These are phyloP conservation scores for Cavenderia fasciculata DNA, from an alignment of 78 protist genomes.

Conservation along the genomic window DNA sequence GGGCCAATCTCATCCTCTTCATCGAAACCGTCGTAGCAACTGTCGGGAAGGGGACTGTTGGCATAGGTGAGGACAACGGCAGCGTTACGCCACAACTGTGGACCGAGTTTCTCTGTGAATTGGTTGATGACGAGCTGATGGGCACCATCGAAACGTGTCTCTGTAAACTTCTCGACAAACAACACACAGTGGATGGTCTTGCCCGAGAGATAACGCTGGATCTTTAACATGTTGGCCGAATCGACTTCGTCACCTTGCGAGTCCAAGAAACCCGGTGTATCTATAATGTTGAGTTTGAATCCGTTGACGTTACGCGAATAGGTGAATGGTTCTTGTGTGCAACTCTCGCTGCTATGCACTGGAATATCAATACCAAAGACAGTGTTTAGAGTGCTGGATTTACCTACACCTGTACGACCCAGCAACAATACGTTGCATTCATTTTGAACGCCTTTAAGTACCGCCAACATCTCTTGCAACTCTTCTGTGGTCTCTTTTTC, in stretches of 20 bases:
- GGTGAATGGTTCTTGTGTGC: constrained; percentile 77
- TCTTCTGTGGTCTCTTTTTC: constrained; percentile 74
- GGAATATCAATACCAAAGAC: constrained; percentile 79
- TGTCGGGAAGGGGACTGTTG: constrained; percentile 42
- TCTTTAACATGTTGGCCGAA: constrained; percentile 45
- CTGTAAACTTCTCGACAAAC: constrained; percentile 74
- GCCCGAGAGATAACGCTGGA: constrained; percentile 62
- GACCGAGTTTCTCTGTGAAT: constrained; percentile 73
- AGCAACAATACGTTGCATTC: constrained; percentile 64
- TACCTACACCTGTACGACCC: constrained; percentile 80
- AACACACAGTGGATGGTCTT: constrained; percentile 72
- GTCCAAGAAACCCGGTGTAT: constrained; percentile 71
- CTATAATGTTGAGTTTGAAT: constrained; percentile 71
- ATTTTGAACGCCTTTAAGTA: constrained; percentile 66
- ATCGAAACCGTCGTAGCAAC: constrained; percentile 73
- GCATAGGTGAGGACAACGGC: constrained; percentile 71
- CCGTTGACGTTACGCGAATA: constrained; percentile 68
- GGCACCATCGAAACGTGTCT: constrained; percentile 73
- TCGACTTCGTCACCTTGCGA: constrained; percentile 69
- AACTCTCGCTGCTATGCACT: constrained; percentile 52
- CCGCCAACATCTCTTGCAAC: constrained; percentile 69
- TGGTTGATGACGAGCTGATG: constrained; percentile 75
- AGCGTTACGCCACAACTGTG: constrained; percentile 71
- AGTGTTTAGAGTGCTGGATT: constrained; percentile 60
- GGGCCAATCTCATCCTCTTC: constrained; percentile 77